Conservation (phyloP, 2,329 filamentous ascomycete genomes). For the Emergomyces pasteurianus region DNA sequence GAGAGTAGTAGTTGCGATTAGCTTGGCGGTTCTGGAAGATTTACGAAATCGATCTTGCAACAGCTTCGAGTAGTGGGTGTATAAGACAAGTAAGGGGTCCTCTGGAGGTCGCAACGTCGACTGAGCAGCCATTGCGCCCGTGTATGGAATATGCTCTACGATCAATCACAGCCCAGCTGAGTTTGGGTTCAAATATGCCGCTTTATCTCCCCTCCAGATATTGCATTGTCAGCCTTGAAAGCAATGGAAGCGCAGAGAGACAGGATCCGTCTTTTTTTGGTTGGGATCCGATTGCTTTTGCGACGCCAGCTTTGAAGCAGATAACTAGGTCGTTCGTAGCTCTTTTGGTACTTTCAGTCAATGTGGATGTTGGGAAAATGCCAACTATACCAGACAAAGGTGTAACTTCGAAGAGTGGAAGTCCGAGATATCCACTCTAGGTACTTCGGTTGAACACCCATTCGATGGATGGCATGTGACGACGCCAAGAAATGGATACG, state of each 20-base stretch:
- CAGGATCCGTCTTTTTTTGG: background rate
- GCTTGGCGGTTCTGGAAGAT: slow-evolving; percentile 58
- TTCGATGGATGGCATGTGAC: background rate
- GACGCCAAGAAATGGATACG: background rate
- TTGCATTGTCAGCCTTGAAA: background rate
- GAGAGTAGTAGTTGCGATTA: slow-evolving; percentile 65
- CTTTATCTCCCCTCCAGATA: background rate
- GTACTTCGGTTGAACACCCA: background rate
- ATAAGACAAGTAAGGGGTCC: slow-evolving; percentile 54
- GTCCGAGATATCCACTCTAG: background rate
- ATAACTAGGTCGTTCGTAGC: background rate
- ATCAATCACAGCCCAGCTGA: background rate
- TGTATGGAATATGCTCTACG: background rate
- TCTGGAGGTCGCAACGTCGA: slow-evolving; percentile 61
- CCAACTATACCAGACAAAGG: background rate
- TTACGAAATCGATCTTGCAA: slow-evolving; percentile 43
- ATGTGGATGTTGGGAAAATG: background rate
- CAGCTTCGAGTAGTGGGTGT: slow-evolving; percentile 38
- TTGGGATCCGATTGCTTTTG: background rate
- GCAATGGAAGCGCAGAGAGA: too few relatives aligned
- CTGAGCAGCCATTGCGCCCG: slow-evolving; percentile 61
- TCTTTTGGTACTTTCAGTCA: background rate
- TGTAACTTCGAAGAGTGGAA: background rate
- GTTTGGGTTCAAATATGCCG: background rate
- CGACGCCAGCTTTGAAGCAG: background rate